These are phyloP conservation scores for Pilaira anomala DNA, from an alignment of 192 early-diverging fungal species.

Conservation along the genomic window DNA sequence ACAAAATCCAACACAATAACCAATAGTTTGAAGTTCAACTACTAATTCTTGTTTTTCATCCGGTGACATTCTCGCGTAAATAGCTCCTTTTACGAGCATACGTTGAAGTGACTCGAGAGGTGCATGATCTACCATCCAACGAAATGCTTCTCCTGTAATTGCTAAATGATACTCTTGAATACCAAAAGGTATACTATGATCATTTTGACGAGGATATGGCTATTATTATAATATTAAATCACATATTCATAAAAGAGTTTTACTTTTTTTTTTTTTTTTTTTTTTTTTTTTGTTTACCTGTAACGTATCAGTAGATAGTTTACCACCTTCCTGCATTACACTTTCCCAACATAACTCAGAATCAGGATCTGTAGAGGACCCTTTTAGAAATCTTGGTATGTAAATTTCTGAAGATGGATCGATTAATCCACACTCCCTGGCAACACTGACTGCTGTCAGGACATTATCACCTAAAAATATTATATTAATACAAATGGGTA, in stretches of 20 bases:
- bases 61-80: slow-evolving; percentile 98
- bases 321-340: slow-evolving; percentile 43
- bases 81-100: slow-evolving; percentile 87
- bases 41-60: slow-evolving; percentile 97
- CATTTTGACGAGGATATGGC: neutral
- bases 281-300: slow-evolving; percentile 39
- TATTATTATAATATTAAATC: neutral
- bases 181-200: neutral
- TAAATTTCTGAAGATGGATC: slow-evolving; percentile 70
- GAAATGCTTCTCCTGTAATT: slow-evolving; percentile 93
- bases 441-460: slow-evolving; percentile 92
- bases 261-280: neutral
- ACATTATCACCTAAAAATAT: slow-evolving; percentile 79
- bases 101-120: slow-evolving; percentile 57
- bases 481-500: neutral
- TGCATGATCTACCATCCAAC: slow-evolving; percentile 88
- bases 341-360: slow-evolving; percentile 74
- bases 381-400: slow-evolving; percentile 67
- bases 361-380: slow-evolving; percentile 45
- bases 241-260: too few relatives aligned
- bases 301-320: slow-evolving; percentile 43
- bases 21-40: slow-evolving; percentile 81
- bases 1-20: slow-evolving; percentile 94
- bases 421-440: slow-evolving; percentile 90
- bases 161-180: slow-evolving; percentile 71